Conservation (phyloP, 257 asterid genomes). For the Nyctanthes arbortristis region DNA sequence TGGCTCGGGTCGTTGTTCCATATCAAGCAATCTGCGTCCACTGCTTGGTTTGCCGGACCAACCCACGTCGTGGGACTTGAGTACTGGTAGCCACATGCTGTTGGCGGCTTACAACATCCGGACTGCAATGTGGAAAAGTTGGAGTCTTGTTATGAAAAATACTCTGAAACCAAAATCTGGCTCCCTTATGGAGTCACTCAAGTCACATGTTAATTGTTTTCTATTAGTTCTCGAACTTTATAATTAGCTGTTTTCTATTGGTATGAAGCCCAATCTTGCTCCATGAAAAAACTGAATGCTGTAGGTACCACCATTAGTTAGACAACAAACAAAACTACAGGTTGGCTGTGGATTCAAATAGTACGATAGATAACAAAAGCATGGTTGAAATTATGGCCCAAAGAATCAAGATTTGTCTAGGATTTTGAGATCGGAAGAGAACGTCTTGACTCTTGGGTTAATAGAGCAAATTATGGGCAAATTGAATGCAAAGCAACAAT, state of each 20-base stretch:
- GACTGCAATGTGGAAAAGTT: conserved; percentile 42
- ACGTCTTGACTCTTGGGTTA: conserved; percentile 13
- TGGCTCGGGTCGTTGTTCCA: conserved; percentile 81
- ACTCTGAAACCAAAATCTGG: no score
- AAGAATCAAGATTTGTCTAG: neutral
- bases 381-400: conserved; percentile 3
- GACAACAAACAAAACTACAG: conserved; percentile 25
- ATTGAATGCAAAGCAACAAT: conserved; percentile 1
- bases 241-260: no score
- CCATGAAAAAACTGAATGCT: no score
- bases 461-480: neutral
- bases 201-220: conserved; percentile 4
- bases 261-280: no score
- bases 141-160: conserved; percentile 6
- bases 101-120: conserved; percentile 92
- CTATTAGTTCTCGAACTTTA: conserved; percentile 21
- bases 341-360: conserved; percentile 19
- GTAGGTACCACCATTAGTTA: conserved; percentile 30
- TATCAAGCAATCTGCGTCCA: conserved; percentile 52
- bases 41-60: conserved; percentile 55
- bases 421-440: conserved; percentile 9
- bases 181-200: no score
- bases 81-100: conserved; percentile 66
- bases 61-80: conserved; percentile 63
- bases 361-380: neutral